Conservation (phyloP, 2,329 filamentous ascomycete genomes). For the Neofusicoccum laricinum region DNA sequence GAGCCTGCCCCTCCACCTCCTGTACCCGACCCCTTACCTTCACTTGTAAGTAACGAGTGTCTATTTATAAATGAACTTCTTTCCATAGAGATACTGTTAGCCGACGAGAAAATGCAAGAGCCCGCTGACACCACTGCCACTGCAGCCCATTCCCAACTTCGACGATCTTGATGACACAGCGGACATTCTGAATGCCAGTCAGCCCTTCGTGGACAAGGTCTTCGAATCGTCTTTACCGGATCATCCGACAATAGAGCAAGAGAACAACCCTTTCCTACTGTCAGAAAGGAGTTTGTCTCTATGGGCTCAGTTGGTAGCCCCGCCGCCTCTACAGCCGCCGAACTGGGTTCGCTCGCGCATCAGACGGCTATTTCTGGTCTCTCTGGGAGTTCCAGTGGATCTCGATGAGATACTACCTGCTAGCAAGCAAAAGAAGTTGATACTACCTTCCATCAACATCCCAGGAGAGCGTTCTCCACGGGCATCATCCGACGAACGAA, state of each 20-base stretch:
- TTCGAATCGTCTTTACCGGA: slow-evolving; percentile 50
- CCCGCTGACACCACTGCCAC: slow-evolving; percentile 27
- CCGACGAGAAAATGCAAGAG: slow-evolving; percentile 15
- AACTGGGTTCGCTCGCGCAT: slow-evolving; percentile 98
- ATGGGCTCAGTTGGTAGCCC: slow-evolving; percentile 94
- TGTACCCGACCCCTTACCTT: slow-evolving; percentile 41
- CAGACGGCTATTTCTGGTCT: slow-evolving; percentile 90
- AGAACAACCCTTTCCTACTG: slow-evolving; percentile 53
- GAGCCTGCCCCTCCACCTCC: slow-evolving; percentile 36
- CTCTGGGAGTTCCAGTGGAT: slow-evolving; percentile 91
- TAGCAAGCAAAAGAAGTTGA: slow-evolving; percentile 95
- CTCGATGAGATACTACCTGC: slow-evolving; percentile 95
- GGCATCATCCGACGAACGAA: slow-evolving; percentile 36
- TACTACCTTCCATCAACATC: slow-evolving; percentile 73
- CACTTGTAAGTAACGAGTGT: slow-evolving; percentile 48
- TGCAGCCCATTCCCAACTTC: slow-evolving; percentile 66
- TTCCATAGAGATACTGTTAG: slow-evolving; percentile 23
- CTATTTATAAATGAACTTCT: slow-evolving; percentile 28
- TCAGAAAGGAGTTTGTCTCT: slow-evolving; percentile 84
- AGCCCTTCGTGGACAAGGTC: slow-evolving; percentile 61
- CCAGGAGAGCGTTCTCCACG: slow-evolving; percentile 36
- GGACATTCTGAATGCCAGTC: slow-evolving; percentile 58
- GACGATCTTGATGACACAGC: slow-evolving; percentile 54
- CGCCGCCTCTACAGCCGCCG: slow-evolving; percentile 88
- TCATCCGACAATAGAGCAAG: slow-evolving; percentile 31